These are phyloP conservation scores for Scedosporium dehoogii DNA, from an alignment of 2,329 filamentous ascomycete genomes.

Conservation along the genomic window DNA sequence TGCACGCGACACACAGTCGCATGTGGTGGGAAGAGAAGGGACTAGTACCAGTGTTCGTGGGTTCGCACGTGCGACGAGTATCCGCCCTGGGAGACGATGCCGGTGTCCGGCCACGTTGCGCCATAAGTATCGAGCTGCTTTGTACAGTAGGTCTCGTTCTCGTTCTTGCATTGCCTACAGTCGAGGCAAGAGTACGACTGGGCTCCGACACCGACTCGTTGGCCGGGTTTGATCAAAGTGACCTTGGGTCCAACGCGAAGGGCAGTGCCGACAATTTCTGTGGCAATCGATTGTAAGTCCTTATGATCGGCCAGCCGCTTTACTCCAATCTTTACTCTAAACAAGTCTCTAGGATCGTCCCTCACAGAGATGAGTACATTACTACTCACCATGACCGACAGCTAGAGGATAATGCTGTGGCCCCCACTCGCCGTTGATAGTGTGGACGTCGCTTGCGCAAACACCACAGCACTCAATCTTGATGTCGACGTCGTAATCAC, in stretches of 20 bases:
- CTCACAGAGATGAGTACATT: background rate
- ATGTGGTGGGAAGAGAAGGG: conserved; percentile 14
- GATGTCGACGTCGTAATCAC: conserved; percentile 72
- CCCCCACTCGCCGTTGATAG: conserved; percentile 54
- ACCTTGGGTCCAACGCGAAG: conserved; percentile 56
- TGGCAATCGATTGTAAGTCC: background rate
- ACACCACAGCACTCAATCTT: conserved; percentile 69
- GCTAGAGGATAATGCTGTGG: conserved; percentile 45
- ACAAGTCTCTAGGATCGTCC: background rate
- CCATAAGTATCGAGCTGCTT: conserved; percentile 52
- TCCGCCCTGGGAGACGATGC: conserved; percentile 53
- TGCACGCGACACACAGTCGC: conserved; percentile 8
- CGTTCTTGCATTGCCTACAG: conserved; percentile 54
- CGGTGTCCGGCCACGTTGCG: conserved; percentile 44
- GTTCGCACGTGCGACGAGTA: conserved; percentile 57
- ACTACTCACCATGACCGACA: conserved; percentile 44
- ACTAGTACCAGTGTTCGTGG: conserved; percentile 59
- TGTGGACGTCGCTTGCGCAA: conserved; percentile 59
- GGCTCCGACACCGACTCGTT: conserved; percentile 60
- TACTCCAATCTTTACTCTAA: background rate
- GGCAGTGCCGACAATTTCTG: conserved; percentile 56
- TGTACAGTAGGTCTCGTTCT: conserved; percentile 61
- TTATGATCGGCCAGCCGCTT: background rate
- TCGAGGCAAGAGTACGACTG: conserved; percentile 55
- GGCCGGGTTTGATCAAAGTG: conserved; percentile 44